Conservation (phyloP, 2,329 filamentous ascomycete genomes). For the Sphaerostilbella broomeana region DNA sequence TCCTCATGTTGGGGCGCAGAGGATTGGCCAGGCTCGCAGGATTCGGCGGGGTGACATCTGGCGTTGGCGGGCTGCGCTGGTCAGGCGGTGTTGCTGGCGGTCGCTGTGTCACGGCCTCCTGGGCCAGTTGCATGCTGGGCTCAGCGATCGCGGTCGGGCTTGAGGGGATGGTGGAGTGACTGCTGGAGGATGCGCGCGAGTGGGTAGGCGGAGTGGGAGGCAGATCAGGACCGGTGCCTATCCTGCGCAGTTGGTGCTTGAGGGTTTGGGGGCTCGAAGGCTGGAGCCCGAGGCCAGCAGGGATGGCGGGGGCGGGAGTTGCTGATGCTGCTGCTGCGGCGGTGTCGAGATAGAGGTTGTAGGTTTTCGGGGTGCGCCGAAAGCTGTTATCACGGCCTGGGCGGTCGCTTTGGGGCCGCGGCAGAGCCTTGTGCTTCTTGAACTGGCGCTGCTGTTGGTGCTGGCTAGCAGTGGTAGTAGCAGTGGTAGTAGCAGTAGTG, state of each 20-base stretch:
- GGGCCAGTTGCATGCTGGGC: slow-evolving; percentile 32
- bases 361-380: slow-evolving; percentile 19
- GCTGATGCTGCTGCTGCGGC: slow-evolving; percentile 19
- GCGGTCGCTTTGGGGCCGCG: slow-evolving; percentile 27
- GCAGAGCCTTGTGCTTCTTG: slow-evolving; percentile 41
- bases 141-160: slow-evolving; percentile 36
- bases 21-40: slow-evolving; percentile 34
- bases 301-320: too few relatives aligned
- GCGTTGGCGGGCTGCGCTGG: slow-evolving; percentile 64
- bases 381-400: slow-evolving; percentile 19
- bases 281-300: too few relatives aligned
- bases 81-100: slow-evolving; percentile 56
- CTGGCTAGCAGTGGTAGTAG: too few relatives aligned
- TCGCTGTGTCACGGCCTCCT: slow-evolving; percentile 32
- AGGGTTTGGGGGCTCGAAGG: slow-evolving; percentile 33
- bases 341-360: slow-evolving; percentile 25
- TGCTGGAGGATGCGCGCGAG: slow-evolving; percentile 51
- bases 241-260: slow-evolving; percentile 36
- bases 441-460: slow-evolving; percentile 36
- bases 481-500: too few relatives aligned
- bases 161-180: slow-evolving; percentile 37
- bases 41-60: slow-evolving; percentile 67
- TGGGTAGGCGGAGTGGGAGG: slow-evolving; percentile 59
- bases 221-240: slow-evolving; percentile 41
- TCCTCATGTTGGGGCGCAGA: slow-evolving; percentile 38